Conservation (phyloP, 352 stramenopile genomes). For the Pythium brassicae region DNA sequence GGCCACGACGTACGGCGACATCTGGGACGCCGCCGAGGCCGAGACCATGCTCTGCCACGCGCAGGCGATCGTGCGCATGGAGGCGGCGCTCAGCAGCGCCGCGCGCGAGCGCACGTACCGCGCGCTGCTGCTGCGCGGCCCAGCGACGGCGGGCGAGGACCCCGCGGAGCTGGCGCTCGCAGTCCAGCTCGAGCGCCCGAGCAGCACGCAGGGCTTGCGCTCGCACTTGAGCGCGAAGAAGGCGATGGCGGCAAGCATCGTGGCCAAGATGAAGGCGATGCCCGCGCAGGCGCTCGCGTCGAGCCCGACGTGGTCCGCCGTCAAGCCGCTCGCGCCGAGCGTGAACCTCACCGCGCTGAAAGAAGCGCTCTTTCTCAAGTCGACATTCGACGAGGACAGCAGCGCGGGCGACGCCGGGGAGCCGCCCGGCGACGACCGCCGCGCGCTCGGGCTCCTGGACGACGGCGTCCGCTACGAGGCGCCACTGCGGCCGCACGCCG, state of each 20-base stretch:
- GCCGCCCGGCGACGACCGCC: neutral
- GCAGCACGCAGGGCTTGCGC: constrained; percentile 2
- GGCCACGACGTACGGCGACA: constrained; percentile 22
- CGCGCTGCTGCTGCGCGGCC: neutral
- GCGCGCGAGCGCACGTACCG: constrained; percentile 5
- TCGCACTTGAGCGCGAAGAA: constrained; percentile 5
- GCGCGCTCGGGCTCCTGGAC: constrained; percentile 10
- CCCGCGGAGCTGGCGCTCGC: neutral
- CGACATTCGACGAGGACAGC: constrained; percentile 10
- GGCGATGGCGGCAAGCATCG: constrained; percentile 13
- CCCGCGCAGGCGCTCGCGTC: constrained; percentile 5
- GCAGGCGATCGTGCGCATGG: constrained; percentile 19
- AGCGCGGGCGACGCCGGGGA: neutral
- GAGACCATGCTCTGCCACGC: constrained; percentile 15
- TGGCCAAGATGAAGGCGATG: constrained; percentile 13
- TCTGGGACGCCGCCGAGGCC: constrained; percentile 15
- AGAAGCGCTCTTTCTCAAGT: constrained; percentile 17
- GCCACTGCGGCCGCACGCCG: neutral
- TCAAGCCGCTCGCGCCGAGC: constrained; percentile 7
- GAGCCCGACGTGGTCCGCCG: constrained; percentile 9
- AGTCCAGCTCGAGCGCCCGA: constrained; percentile 8
- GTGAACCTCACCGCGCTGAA: constrained; percentile 13
- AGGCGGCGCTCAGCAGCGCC: constrained; percentile 7
- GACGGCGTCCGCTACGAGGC: constrained; percentile 15
- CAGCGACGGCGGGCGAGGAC: neutral